Conservation (phyloP, 129 eudicot species). For the Ambrosia artemisiifolia region DNA sequence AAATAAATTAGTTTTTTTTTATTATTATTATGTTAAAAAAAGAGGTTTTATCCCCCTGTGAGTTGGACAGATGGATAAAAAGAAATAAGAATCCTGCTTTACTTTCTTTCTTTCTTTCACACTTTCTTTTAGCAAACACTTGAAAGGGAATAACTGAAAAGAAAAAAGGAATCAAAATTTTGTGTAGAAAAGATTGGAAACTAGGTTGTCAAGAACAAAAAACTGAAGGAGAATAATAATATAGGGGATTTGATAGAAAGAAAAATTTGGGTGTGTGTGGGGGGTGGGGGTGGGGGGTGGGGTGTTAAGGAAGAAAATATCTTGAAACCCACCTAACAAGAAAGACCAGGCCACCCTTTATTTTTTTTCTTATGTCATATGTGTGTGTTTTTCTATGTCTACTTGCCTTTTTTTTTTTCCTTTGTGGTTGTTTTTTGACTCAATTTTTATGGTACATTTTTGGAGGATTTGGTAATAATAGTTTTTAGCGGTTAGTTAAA, state of each 20-base stretch:
- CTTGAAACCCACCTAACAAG: constrained; percentile 26
- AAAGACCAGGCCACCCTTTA: constrained; percentile 31
- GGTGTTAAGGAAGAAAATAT: not conserved
- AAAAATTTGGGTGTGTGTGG: not conserved
- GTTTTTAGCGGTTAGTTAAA: too few relatives aligned
- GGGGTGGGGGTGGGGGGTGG: not conserved
- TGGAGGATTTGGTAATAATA: not conserved
- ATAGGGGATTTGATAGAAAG: not conserved
- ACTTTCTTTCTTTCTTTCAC: too few relatives aligned
- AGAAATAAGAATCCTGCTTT: constrained; percentile 32
- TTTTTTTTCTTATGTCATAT: not conserved
- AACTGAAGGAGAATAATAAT: not conserved
- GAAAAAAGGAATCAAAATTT: constrained; percentile 18
- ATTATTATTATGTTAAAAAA: constrained; percentile 7
- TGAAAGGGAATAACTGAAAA: constrained; percentile 32
- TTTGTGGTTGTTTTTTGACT: constrained; percentile 38
- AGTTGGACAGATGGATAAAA: constrained; percentile 38
- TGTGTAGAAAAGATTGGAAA: constrained; percentile 7
- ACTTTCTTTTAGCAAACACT: constrained; percentile 35
- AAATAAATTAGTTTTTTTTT: not conserved
- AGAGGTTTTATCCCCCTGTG: constrained; percentile 21
- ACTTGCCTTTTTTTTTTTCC: not conserved
- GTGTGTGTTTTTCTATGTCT: constrained; percentile 1
- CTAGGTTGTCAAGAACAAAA: constrained; percentile 24
- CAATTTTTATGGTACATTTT: not conserved